These are phyloP conservation scores for Lojkania enalia DNA, from an alignment of 2,329 filamentous ascomycete species.

Conservation along the genomic window DNA sequence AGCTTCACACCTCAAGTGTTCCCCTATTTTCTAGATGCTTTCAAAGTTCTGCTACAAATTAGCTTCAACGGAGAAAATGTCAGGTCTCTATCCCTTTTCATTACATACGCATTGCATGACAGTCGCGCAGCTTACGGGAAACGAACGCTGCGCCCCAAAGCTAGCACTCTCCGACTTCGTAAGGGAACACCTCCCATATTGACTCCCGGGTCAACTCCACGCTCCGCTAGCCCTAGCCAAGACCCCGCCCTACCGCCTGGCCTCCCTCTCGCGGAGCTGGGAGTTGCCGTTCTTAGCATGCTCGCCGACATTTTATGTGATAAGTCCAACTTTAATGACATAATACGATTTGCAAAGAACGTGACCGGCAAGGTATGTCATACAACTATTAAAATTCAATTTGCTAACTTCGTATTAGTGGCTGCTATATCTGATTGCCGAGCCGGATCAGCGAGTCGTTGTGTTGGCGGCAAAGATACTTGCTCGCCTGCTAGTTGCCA, in stretches of 20 bases:
- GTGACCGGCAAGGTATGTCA: constrained; percentile 84
- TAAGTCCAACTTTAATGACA: constrained; percentile 66
- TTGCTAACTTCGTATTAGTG: constrained; percentile 58
- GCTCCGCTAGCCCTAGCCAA: constrained; percentile 37
- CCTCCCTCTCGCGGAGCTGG: constrained; percentile 68
- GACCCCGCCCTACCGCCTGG: constrained; percentile 19
- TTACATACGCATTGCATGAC: constrained; percentile 87
- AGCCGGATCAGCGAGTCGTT: constrained; percentile 82
- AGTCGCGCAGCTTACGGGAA: constrained; percentile 49
- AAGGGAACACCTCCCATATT: constrained; percentile 31
- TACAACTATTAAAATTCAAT: neutral
- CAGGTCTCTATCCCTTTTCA: constrained; percentile 83
- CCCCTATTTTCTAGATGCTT: constrained; percentile 74
- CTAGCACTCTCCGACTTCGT: constrained; percentile 37
- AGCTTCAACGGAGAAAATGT: constrained; percentile 84
- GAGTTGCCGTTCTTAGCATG: constrained; percentile 73
- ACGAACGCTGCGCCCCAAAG: constrained; percentile 38
- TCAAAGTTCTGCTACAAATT: constrained; percentile 77
- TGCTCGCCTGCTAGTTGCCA: constrained; percentile 77
- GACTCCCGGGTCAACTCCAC: constrained; percentile 33
- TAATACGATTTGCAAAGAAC: constrained; percentile 87
- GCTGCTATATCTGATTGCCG: constrained; percentile 87
- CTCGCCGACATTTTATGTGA: constrained; percentile 79
- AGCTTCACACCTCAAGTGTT: constrained; percentile 72
- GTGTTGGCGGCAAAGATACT: constrained; percentile 81